Base-by-base conservation (phyloP, 306 rosid species). In the Quercus gilva region DNA sequence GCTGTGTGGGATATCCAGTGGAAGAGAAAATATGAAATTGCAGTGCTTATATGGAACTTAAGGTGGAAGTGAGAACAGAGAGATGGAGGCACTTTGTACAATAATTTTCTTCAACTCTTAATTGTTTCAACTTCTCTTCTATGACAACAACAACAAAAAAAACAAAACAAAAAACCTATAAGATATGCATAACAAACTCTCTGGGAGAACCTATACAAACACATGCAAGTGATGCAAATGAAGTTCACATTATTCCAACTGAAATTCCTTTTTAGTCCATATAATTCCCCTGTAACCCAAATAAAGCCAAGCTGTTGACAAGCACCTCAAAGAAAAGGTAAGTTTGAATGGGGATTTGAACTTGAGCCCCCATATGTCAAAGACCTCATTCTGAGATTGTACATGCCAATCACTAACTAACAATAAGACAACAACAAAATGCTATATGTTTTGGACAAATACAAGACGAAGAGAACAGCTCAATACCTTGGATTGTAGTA, bases 401-500 rank as follows among this genome's bases (percentile, higher is more conserved):
- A 43, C 13, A 33, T 5, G 55, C 20, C 51, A 41, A 41, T n/a
- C 59, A 19, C 21, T 64, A 63, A 49, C 49, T 58, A 68, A 37
- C 70, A 71, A 81, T 70, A 73, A 69, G 43, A 60, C 25, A 6
- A 51, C 26, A 72, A 59, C 20, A 35, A 5, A 74, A 31, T 28
- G 75, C 53, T 21, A 28, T 31, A 60, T 25, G 25, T 20, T 4
- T 37, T 37, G 37, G 8, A 28, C 49, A 70, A 70, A 12, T 23
- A 43, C 3, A 15, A 49, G 25, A 10, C 17, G 2, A 63, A 15
- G 49, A 21, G n/a, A 21, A 25, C 74, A 9, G 80, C 74, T 51
- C 14, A 78, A 18, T 87, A 91, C 99, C 99, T 93, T 11, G 99
- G 99, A 86, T 93, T 93, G 71, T 91, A 91, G 93, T 72, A 88